phyloP scores from a whole-genome alignment of 805 yeast genomes.

The Yamadazyma philogaea region DNA sequence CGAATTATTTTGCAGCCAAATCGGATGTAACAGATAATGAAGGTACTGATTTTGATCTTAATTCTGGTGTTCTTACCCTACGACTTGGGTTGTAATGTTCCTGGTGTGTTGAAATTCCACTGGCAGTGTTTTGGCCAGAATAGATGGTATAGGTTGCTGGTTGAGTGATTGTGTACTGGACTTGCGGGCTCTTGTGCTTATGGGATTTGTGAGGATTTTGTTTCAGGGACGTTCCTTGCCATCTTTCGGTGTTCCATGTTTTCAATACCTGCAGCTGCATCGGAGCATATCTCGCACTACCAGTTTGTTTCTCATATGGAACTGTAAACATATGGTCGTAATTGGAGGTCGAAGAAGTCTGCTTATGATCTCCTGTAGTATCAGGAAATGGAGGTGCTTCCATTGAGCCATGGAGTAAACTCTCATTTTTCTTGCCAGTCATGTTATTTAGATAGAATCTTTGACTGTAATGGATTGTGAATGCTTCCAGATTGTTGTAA shows the following conservation, averaged over 20 bases:
- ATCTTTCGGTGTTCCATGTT: conserved; percentile 8
- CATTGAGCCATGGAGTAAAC: conserved; percentile 9
- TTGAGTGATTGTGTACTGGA: conserved; percentile 15
- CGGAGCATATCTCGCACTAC: conserved; percentile 14
- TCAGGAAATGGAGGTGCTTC: conserved; percentile 11
- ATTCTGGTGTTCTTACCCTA: background rate
- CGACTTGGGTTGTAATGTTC: conserved; percentile 4
- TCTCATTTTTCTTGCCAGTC: conserved; percentile 2
- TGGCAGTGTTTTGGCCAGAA: conserved; percentile 11
- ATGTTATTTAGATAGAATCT: conserved; percentile 9
- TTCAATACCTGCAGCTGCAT: conserved; percentile 11
- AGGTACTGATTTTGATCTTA: too few relatives aligned
- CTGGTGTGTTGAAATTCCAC: background rate
- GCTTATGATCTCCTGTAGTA: background rate
- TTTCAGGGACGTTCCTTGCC: background rate
- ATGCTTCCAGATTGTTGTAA: background rate
- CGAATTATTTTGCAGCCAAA: too few relatives aligned
- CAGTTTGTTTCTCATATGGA: conserved; percentile 15
- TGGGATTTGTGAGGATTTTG: conserved; percentile 1
- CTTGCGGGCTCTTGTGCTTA: conserved; percentile 6
- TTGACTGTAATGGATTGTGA: conserved; percentile 13
- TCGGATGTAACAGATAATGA: too few relatives aligned
- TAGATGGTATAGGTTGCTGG: conserved; percentile 12
- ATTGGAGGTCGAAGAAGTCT: conserved; percentile 1
- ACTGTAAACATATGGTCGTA: conserved; percentile 10